Evolutionary conservation across 1,284 basidiomycete species (phyloP).

Genomic region (Heterobasidion irregulare): DNA sequence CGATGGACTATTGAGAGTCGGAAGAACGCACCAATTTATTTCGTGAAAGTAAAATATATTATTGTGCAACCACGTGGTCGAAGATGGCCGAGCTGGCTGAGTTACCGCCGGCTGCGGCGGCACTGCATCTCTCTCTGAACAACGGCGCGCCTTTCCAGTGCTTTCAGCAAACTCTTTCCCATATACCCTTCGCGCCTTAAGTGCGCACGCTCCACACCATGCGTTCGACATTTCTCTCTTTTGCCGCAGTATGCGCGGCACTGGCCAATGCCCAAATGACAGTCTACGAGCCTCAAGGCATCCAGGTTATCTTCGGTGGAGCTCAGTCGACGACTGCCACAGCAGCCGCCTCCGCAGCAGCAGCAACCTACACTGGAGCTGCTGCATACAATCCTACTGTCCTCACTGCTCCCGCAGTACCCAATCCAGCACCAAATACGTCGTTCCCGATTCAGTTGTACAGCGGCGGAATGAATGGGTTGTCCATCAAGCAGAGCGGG

Average conservation of each 20-base stretch:
- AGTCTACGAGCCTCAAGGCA: constrained; percentile 10
- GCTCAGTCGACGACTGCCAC: constrained; percentile 1
- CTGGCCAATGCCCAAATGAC: constrained; percentile 7
- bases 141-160: no score
- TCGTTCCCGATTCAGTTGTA: constrained; percentile 33
- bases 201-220: constrained; percentile 1
- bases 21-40: no score
- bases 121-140: no score
- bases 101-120: no score
- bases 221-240: constrained; percentile 4
- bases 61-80: no score
- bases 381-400: constrained; percentile 36
- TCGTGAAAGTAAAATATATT: no score
- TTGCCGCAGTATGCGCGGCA: neutral
- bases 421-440: constrained; percentile 14
- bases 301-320: constrained; percentile 12
- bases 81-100: no score
- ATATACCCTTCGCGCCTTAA: neutral
- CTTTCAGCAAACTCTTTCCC: no score
- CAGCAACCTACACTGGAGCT: constrained; percentile 28
- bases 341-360: constrained; percentile 11
- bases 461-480: constrained; percentile 24
- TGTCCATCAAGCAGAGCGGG: constrained; percentile 20
- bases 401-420: constrained; percentile 30
- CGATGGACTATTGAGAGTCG: no score